Evolutionary conservation across 352 stramenopile genomes (phyloP).

Genomic region (Globisporangium ultimum): DNA sequence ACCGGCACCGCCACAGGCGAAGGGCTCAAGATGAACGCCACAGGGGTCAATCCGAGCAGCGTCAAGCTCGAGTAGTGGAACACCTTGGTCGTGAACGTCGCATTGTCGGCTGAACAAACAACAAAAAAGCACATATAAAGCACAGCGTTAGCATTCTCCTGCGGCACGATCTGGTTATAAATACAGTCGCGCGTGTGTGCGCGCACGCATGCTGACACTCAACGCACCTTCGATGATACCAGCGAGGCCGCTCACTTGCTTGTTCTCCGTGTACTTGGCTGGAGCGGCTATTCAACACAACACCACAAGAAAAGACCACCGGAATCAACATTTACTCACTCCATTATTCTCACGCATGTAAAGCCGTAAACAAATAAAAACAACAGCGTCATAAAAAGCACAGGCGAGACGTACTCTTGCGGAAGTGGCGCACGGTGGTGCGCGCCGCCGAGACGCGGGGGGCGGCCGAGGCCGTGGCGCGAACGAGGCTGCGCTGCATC

Average conservation of each 20-base stretch:
- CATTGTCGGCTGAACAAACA: conserved; percentile 60
- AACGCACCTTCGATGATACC: conserved; percentile 66
- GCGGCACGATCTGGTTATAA: not conserved
- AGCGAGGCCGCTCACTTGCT: conserved; percentile 56
- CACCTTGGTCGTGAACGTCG: conserved; percentile 56
- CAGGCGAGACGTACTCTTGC: conserved; percentile 47
- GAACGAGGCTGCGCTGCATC: conserved; percentile 51
- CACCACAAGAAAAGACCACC: conserved; percentile 15
- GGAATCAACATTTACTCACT: conserved; percentile 11
- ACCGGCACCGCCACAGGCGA: conserved; percentile 67
- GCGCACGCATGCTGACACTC: not conserved
- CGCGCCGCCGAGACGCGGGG: conserved; percentile 22
- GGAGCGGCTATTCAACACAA: conserved; percentile 30
- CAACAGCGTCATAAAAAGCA: not conserved
- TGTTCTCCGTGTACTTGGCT: conserved; percentile 80
- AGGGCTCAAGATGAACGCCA: conserved; percentile 77
- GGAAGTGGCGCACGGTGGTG: conserved; percentile 62
- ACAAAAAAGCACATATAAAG: not conserved
- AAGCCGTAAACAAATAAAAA: not conserved
- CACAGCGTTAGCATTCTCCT: not conserved
- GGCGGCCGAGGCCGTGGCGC: conserved; percentile 30
- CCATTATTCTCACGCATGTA: not conserved
- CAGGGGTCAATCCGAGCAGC: conserved; percentile 55
- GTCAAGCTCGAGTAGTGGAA: conserved; percentile 57
- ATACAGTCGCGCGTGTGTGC: too few relatives aligned